phyloP scores from a whole-genome alignment of 2,329 filamentous ascomycete species.

The Stagonosporopsis tanaceti region DNA sequence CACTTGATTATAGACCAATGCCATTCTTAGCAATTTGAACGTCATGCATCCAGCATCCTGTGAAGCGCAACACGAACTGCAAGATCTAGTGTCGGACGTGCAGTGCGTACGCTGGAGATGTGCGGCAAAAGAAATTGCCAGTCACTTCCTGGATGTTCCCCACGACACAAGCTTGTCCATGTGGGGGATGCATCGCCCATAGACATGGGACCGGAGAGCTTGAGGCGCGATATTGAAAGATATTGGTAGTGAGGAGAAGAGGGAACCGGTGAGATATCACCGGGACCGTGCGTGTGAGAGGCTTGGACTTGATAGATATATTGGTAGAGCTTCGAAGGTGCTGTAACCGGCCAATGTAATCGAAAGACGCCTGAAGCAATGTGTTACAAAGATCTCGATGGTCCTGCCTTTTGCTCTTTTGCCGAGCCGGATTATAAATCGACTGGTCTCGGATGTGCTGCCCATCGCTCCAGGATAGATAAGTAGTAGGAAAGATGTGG shows the following conservation, averaged over 20 bases:
- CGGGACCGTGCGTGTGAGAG: conserved; percentile 12
- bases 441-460: conserved; percentile 13
- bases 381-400: conserved; percentile 33
- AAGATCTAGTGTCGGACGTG: neutral
- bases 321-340: conserved; percentile 34
- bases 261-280: conserved; percentile 5
- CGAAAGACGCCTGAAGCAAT: conserved; percentile 33
- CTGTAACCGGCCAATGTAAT: conserved; percentile 32
- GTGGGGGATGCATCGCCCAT: neutral
- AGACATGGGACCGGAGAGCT: neutral
- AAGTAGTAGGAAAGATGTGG: neutral
- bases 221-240: neutral
- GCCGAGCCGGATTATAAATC: conserved; percentile 16
- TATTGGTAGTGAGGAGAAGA: conserved; percentile 12
- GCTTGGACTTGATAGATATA: conserved; percentile 36
- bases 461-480: neutral
- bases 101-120: neutral
- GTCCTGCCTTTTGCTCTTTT: conserved; percentile 24
- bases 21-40: neutral
- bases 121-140: neutral
- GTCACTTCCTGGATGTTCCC: neutral
- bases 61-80: neutral
- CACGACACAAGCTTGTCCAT: neutral
- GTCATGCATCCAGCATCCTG: neutral
- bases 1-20: neutral